Conservation (phyloP, 192 early-diverging fungal genomes). For the Chytriomyces sp. region DNA sequence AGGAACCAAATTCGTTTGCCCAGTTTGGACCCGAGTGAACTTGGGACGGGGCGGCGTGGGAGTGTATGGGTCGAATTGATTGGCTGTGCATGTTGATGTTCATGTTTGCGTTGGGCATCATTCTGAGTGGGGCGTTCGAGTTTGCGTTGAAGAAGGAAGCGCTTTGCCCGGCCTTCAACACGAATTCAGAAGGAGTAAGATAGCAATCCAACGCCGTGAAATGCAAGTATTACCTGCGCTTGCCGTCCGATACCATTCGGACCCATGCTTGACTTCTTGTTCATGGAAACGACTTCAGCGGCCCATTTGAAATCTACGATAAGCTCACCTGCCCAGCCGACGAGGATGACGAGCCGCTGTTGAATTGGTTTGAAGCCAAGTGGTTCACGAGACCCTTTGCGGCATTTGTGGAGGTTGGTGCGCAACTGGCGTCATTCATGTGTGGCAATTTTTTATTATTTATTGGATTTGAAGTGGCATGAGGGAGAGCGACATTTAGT, state of each 20-base stretch:
- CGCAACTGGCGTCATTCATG: constrained; percentile 17
- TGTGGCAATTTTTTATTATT: not conserved
- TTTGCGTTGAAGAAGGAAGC: not conserved
- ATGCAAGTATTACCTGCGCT: not conserved
- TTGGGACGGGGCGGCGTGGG: not conserved
- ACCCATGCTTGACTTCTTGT: not conserved
- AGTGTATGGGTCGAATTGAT: not conserved
- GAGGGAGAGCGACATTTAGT: too few species aligned
- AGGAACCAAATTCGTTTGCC: constrained; percentile 5
- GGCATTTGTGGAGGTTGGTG: constrained; percentile 14
- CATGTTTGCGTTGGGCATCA: not conserved
- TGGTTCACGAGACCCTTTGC: constrained; percentile 31
- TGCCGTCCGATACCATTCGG: not conserved
- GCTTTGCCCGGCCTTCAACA: not conserved
- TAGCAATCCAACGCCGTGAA: not conserved
- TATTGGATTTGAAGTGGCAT: too few species aligned
- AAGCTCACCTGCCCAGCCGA: not conserved
- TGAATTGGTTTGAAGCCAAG: not conserved
- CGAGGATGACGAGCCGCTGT: not conserved
- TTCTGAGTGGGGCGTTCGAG: not conserved
- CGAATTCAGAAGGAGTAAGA: too few species aligned
- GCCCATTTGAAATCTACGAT: not conserved
- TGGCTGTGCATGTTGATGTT: not conserved
- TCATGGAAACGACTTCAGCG: not conserved
- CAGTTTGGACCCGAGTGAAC: not conserved